phyloP scores from a whole-genome alignment of 495 filamentous ascomycete genomes.

The Trichodelitschia bisporula region DNA sequence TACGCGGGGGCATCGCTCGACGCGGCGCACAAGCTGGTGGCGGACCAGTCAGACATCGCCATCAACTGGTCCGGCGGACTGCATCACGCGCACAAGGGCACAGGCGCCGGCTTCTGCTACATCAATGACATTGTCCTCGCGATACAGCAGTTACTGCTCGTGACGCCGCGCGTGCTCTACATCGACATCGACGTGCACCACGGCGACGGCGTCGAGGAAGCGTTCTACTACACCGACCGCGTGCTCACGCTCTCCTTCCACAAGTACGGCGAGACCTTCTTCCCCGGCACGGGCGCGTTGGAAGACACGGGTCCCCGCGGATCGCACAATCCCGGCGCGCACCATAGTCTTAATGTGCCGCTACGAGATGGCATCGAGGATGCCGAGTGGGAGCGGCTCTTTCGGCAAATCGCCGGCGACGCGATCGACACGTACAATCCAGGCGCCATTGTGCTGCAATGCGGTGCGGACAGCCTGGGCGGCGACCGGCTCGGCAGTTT shows the following conservation, averaged over 20 bases:
- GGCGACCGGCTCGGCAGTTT: slow-evolving; percentile 86
- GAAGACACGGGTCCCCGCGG: slow-evolving; percentile 33
- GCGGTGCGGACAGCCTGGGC: slow-evolving; percentile 84
- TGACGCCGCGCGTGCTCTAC: slow-evolving; percentile 82
- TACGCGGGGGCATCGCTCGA: slow-evolving; percentile 79
- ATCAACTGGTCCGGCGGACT: slow-evolving; percentile 98
- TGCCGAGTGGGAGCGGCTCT: slow-evolving; percentile 65
- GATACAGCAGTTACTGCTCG: slow-evolving; percentile 67
- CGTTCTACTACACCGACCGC: slow-evolving; percentile 87
- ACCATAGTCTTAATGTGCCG: slow-evolving; percentile 41
- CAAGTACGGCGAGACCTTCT: slow-evolving; percentile 72
- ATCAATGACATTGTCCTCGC: slow-evolving; percentile 96
- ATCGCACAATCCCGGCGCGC: slow-evolving; percentile 34
- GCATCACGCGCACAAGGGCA: slow-evolving; percentile 90
- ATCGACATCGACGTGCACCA: slow-evolving; percentile 98
- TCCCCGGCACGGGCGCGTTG: slow-evolving; percentile 39
- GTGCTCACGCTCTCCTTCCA: slow-evolving; percentile 94
- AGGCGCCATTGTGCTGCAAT: slow-evolving; percentile 79
- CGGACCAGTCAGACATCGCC: slow-evolving; percentile 73
- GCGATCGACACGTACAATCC: slow-evolving; percentile 58
- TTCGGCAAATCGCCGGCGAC: slow-evolving; percentile 51
- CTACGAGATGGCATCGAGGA: slow-evolving; percentile 72
- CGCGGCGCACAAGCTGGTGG: slow-evolving; percentile 70
- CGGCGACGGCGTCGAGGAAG: slow-evolving; percentile 90
- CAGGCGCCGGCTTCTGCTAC: slow-evolving; percentile 93